A percentile compares a stretch with the other conserved stretches of the same genome.
These are phyloP conservation scores for Syzygium syzygioides DNA, from an alignment of 441 rosid genomes.

Conservation along the genomic window DNA sequence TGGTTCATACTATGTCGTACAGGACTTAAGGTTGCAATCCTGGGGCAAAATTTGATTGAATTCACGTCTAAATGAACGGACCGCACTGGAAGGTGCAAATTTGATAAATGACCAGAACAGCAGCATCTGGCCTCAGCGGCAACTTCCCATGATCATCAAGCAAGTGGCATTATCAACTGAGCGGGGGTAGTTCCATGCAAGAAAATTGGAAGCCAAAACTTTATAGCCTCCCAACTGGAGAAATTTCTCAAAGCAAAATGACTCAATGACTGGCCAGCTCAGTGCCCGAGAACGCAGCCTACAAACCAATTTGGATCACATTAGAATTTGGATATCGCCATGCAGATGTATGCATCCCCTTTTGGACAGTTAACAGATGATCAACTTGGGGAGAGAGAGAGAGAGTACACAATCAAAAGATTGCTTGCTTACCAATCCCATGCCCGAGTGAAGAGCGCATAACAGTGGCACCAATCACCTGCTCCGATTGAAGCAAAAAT, in stretches of 20 bases:
- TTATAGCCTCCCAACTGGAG: slow-evolving; percentile 40
- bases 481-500: slow-evolving; percentile 86
- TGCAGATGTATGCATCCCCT: background rate
- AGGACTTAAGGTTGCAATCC: background rate
- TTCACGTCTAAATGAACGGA: background rate
- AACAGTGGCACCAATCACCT: slow-evolving; percentile 63
- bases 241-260: slow-evolving; percentile 57
- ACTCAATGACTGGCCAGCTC: slow-evolving; percentile 58
- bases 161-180: background rate
- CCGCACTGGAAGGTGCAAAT: background rate
- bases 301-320: slow-evolving; percentile 8
- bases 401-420: background rate
- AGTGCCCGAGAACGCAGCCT: slow-evolving; percentile 77
- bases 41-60: background rate
- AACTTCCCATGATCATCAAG: background rate
- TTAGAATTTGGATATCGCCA: background rate
- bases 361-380: background rate
- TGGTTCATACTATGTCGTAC: background rate
- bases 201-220: background rate
- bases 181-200: background rate
- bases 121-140: background rate
- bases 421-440: slow-evolving; percentile 68
- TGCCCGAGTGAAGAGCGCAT: slow-evolving; percentile 79
- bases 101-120: background rate
- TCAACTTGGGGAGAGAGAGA: background rate